Conservation (phyloP, 331 rosid species). For the Rosa hybrid region DNA sequence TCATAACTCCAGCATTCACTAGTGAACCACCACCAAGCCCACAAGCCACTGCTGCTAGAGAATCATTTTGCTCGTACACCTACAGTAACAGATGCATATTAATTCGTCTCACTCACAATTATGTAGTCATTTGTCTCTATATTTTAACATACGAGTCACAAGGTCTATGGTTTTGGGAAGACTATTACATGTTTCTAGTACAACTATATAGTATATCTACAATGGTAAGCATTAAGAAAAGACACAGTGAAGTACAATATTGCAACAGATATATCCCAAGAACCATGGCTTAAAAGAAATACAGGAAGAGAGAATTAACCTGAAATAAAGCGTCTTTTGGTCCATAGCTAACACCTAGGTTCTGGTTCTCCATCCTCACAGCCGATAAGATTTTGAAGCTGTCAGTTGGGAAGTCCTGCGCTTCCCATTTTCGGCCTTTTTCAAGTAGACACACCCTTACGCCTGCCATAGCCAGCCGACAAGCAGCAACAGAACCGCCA, state of each 20-base stretch:
- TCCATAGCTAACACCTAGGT: conserved; percentile 37
- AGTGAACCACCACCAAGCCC: conserved; percentile 48
- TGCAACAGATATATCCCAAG: background rate
- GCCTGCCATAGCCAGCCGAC: conserved; percentile 42
- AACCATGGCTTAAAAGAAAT: background rate
- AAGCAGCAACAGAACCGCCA: conserved; percentile 43
- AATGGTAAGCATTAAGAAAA: background rate
- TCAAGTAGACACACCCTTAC: conserved; percentile 33
- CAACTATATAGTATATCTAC: background rate
- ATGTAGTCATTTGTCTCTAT: background rate
- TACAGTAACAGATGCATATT: conserved; percentile 10
- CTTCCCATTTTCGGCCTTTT: conserved; percentile 40
- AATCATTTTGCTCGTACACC: conserved; percentile 35
- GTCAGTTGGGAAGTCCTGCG: conserved; percentile 36
- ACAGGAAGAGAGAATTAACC: conserved; percentile 24
- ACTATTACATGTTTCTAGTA: background rate
- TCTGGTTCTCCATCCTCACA: conserved; percentile 32
- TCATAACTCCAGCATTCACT: conserved; percentile 42
- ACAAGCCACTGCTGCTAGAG: conserved; percentile 36
- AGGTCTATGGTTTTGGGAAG: background rate
- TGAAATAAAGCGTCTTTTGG: conserved; percentile 42
- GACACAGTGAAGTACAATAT: background rate
- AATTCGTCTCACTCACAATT: background rate
- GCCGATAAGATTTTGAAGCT: conserved; percentile 29
- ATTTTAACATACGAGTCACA: background rate